Conservation (phyloP, 2,329 filamentous ascomycete species). For the Xylaria sp. region DNA sequence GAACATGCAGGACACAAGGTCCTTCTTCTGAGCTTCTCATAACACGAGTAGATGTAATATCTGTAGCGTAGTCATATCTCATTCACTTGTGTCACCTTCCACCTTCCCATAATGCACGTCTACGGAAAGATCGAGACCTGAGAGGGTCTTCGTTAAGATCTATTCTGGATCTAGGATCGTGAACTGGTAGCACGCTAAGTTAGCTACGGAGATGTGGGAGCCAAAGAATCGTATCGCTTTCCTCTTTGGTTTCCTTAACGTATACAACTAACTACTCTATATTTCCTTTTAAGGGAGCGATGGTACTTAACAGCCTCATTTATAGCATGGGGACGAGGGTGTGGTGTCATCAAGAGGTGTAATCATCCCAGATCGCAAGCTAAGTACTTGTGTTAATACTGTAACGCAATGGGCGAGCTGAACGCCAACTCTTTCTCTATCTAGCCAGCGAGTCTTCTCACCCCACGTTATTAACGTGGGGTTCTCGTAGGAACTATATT, state of each 20-base stretch:
- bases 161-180: not conserved
- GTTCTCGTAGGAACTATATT: not conserved
- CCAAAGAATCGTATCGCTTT: slow-evolving; percentile 4
- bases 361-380: slow-evolving; percentile 23
- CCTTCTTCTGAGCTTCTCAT: not conserved
- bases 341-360: slow-evolving; percentile 6
- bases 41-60: not conserved
- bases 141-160: slow-evolving; percentile 12
- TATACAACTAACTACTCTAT: not conserved
- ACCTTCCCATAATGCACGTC: not conserved
- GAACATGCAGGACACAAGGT: slow-evolving; percentile 10
- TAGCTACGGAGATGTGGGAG: not conserved
- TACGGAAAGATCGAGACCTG: slow-evolving; percentile 13
- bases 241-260: slow-evolving; percentile 7
- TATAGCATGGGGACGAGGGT: slow-evolving; percentile 7
- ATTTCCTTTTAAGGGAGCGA: not conserved
- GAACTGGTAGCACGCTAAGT: not conserved
- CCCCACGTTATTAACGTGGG: not conserved
- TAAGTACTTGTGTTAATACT: slow-evolving; percentile 6
- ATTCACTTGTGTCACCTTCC: not conserved
- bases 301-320: not conserved
- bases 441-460: slow-evolving; percentile 3
- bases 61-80: not conserved
- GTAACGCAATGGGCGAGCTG: slow-evolving; percentile 11
- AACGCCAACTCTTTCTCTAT: slow-evolving; percentile 23